A percentile compares a stretch with the other conserved stretches of the same genome.
Evolutionary conservation across 305 asterid genomes (phyloP).

Genomic region (Fraxinus latifolia): DNA sequence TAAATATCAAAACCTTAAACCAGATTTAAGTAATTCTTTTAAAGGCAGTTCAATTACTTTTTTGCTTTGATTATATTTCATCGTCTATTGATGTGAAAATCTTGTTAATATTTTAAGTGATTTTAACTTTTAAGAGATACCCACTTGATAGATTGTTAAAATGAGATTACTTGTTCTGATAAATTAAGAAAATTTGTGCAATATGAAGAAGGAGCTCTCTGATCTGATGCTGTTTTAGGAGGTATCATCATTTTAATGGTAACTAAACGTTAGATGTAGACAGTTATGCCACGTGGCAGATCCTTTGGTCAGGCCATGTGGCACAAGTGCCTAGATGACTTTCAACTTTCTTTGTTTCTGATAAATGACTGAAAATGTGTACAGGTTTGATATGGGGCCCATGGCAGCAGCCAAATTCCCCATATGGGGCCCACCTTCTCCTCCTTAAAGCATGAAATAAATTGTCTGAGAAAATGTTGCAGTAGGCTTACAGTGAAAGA

Average conservation of each 20-base stretch:
- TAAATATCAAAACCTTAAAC: neutral
- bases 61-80: neutral
- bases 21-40: neutral
- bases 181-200: neutral
- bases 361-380: slow-evolving; percentile 30
- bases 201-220: neutral
- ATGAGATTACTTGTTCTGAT: neutral
- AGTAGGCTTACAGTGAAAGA: slow-evolving; percentile 20
- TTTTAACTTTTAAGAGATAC: slow-evolving; percentile 10
- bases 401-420: slow-evolving; percentile 12
- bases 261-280: slow-evolving; percentile 20
- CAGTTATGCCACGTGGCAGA: slow-evolving; percentile 35
- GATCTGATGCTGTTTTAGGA: slow-evolving; percentile 16
- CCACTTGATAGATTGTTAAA: slow-evolving; percentile 3
- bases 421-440: slow-evolving; percentile 30
- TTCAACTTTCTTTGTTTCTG: slow-evolving; percentile 24
- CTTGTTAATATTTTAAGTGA: neutral
- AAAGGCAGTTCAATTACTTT: neutral
- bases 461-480: slow-evolving; percentile 21
- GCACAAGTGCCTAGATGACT: slow-evolving; percentile 28
- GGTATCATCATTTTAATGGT: neutral
- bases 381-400: slow-evolving; percentile 22
- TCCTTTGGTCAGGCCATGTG: slow-evolving; percentile 35
- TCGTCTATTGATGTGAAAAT: neutral
- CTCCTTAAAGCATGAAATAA: slow-evolving; percentile 25